Evolutionary conservation across 2,329 filamentous ascomycete genomes (phyloP).

Genomic region (Penicillium rolfsii): DNA sequence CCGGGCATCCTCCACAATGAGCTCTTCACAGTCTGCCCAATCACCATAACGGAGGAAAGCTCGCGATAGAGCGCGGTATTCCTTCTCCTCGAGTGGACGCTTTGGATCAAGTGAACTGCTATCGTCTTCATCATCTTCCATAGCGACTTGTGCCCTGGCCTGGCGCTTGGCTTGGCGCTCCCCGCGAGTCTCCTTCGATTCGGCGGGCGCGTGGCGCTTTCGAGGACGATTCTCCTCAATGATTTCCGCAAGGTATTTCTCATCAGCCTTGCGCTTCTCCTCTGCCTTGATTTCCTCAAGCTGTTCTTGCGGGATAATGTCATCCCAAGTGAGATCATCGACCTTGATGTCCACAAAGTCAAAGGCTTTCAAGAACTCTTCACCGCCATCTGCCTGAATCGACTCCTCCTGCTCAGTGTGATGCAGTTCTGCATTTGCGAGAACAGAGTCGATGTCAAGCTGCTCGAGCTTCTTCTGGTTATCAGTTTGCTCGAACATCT

Average conservation of each 20-base stretch:
- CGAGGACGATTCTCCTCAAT: slow-evolving; percentile 85
- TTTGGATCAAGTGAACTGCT: slow-evolving; percentile 72
- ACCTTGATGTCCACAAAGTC: slow-evolving; percentile 98
- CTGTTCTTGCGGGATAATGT: slow-evolving; percentile 94
- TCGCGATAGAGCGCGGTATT: slow-evolving; percentile 86
- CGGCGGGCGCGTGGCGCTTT: slow-evolving; percentile 66
- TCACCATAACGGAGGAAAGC: slow-evolving; percentile 90
- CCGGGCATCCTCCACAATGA: slow-evolving; percentile 84
- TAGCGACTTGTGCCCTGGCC: slow-evolving; percentile 65
- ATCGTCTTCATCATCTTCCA: slow-evolving; percentile 72
- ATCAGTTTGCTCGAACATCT: slow-evolving; percentile 96
- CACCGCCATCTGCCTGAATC: slow-evolving; percentile 92
- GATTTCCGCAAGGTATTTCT: slow-evolving; percentile 78
- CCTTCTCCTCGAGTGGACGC: slow-evolving; percentile 88
- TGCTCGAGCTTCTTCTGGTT: slow-evolving; percentile 97
- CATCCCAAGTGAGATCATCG: slow-evolving; percentile 90
- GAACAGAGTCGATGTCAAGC: slow-evolving; percentile 93
- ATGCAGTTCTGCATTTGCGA: slow-evolving; percentile 95
- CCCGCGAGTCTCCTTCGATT: slow-evolving; percentile 56
- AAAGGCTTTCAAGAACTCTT: slow-evolving; percentile 86
- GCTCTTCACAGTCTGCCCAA: slow-evolving; percentile 83
- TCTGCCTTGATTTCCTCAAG: slow-evolving; percentile 87
- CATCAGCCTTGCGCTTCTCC: slow-evolving; percentile 81
- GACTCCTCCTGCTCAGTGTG: slow-evolving; percentile 94
- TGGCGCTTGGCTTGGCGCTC: slow-evolving; percentile 71